Evolutionary conservation across 2,329 filamentous ascomycete genomes (phyloP), one percentile per base, ranked within the genome.

Genomic region (Eutypella sp.): DNA sequence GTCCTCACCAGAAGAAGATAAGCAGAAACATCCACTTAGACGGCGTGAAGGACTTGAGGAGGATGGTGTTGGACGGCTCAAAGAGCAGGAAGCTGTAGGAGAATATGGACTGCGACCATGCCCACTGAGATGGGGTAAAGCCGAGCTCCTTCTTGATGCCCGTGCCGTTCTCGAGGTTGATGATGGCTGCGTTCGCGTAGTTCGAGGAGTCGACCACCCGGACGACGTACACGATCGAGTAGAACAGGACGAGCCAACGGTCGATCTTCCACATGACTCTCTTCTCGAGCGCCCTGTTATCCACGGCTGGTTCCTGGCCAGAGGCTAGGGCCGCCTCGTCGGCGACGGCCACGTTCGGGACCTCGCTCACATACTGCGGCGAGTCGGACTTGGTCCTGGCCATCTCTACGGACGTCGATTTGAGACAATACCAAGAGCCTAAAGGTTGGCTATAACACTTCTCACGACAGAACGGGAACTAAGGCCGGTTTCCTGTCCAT

Each of bases 51-150:
- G 55, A 49, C 47, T 68, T 69, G 37, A 69, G 56, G 1, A 67
- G 56, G 13, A 69, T 50, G 2, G 66, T 69, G 45, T 66, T 67
- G 4, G 59, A 51, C n/a, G 66, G 66, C 49, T 68, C 65, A 41
- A 68, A 67, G 25, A 68, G 40, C 42, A 67, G 46, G 37, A 68
- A 68, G 48, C 63, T 65, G 49, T 68, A 68, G 0, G 62, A 68
- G 42, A 68, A 69, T n/a, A 69, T 68, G 10, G 64, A 67, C 19
- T 61, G 52, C 1, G 62, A 64, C 67, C 67, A 69, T 2, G 67
- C 55, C 67, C 67, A 69, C 47, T 68, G 58, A 0, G 54, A 55
- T 1, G 63, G 41, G 27, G 41, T 57, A 10, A 68, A 51, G 20
- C 57, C 45, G 3, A 69, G 63, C 45, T 68, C 57, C 46, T 63